These are phyloP conservation scores for Clathrus columnatus DNA, from an alignment of 768 basidiomycete species.

Conservation along the genomic window DNA sequence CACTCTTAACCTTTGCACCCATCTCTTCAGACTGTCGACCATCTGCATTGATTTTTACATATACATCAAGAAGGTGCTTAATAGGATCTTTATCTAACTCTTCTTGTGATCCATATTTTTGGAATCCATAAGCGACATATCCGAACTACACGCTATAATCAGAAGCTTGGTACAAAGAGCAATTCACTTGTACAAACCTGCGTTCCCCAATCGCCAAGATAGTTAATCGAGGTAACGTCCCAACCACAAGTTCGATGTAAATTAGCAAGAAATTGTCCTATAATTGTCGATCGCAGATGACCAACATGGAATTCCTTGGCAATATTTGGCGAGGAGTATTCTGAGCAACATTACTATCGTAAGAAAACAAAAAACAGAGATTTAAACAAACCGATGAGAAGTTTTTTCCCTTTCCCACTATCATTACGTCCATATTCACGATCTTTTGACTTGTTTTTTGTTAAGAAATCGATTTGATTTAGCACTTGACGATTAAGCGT, in stretches of 20 bases:
- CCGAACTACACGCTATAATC: conserved; percentile 47
- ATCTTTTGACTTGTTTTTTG: conserved; percentile 47
- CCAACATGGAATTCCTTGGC: conserved; percentile 98
- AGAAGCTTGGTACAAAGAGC: background rate
- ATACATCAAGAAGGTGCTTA: conserved; percentile 89
- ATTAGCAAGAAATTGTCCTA: conserved; percentile 90
- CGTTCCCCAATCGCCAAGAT: conserved; percentile 97
- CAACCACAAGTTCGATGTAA: conserved; percentile 89
- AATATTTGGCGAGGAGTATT: conserved; percentile 96
- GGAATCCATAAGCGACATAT: conserved; percentile 82
- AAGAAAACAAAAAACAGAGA: background rate
- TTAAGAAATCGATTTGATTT: conserved; percentile 64
- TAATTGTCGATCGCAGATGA: conserved; percentile 95
- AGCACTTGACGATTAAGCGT: conserved; percentile 61
- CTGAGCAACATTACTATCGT: conserved; percentile 24
- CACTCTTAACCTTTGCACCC: conserved; percentile 62
- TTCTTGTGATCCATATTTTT: conserved; percentile 83
- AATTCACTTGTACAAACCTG: conserved; percentile 47
- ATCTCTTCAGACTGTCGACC: conserved; percentile 38
- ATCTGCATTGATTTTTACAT: conserved; percentile 89
- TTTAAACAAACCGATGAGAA: conserved; percentile 41
- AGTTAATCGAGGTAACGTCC: conserved; percentile 88
- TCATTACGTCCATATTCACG: conserved; percentile 80
- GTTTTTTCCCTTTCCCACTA: conserved; percentile 69
- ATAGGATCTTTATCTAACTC: conserved; percentile 83